These are phyloP conservation scores for Leishmania gerbilli DNA, from an alignment of 208 protist species.

Conservation along the genomic window DNA sequence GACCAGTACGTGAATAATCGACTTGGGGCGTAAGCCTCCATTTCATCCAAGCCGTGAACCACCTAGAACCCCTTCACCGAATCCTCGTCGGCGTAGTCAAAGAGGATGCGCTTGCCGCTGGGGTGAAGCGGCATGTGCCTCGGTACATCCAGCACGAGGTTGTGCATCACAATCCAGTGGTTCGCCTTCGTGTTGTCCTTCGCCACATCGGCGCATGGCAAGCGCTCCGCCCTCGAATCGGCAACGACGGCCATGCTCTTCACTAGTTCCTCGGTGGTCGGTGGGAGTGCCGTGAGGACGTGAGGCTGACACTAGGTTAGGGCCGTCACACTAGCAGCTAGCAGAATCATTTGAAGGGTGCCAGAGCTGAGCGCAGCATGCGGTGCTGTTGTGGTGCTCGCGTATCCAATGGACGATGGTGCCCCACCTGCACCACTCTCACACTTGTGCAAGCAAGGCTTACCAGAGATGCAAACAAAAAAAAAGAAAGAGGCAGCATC, in stretches of 20 bases:
- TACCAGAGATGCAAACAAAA: neutral
- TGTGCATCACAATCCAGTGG: conserved; percentile 44
- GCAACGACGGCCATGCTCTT: neutral
- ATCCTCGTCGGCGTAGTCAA: conserved; percentile 65
- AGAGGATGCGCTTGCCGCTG: conserved; percentile 56
- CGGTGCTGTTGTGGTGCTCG: neutral
- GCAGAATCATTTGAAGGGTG: neutral
- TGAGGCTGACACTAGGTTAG: too few species aligned
- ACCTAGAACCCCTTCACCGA: conserved; percentile 61
- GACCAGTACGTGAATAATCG: conserved; percentile 45
- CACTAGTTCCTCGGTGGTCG: neutral
- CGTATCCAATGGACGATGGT: neutral
- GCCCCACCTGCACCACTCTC: neutral
- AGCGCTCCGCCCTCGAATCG: conserved; percentile 4
- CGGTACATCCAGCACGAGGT: conserved; percentile 60
- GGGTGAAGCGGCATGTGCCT: conserved; percentile 61
- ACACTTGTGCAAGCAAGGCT: neutral
- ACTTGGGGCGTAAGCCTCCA: conserved; percentile 62
- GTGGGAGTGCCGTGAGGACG: neutral
- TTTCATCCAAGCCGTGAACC: conserved; percentile 45
- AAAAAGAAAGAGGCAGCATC: neutral
- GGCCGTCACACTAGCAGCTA: too few species aligned
- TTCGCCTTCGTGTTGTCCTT: conserved; percentile 70
- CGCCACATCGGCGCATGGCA: conserved; percentile 52
- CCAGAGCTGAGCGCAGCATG: neutral